These are phyloP conservation scores for Gillenia trifoliata DNA, from an alignment of 306 rosid species.

Conservation along the genomic window DNA sequence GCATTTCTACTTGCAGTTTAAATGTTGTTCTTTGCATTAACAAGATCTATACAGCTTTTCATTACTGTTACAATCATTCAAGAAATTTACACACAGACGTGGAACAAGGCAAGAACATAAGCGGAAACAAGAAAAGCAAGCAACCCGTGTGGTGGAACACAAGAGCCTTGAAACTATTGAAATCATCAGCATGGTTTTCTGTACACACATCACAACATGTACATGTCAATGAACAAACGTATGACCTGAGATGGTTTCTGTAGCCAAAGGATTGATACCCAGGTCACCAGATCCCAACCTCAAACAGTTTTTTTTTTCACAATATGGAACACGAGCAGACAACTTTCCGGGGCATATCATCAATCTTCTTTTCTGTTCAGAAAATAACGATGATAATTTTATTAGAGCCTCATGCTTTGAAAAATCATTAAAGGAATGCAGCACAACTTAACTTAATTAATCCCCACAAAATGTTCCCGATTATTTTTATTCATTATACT, in stretches of 20 bases:
- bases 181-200: constrained; percentile 45
- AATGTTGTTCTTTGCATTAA: constrained; percentile 28
- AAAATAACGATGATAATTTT: constrained; percentile 6
- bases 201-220: constrained; percentile 44
- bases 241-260: constrained; percentile 36
- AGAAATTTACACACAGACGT: not conserved
- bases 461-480: not conserved
- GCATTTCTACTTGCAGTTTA: constrained; percentile 14
- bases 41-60: constrained; percentile 23
- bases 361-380: constrained; percentile 80
- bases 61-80: constrained; percentile 27
- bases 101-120: not conserved
- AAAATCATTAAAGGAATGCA: not conserved
- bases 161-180: constrained; percentile 26
- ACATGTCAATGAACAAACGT: constrained; percentile 37
- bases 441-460: not conserved
- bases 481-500: not conserved
- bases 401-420: constrained; percentile 12
- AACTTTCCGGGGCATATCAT: constrained; percentile 74
- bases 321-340: constrained; percentile 84
- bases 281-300: constrained; percentile 16
- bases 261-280: constrained; percentile 25
- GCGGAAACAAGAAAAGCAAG: not conserved
- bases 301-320: constrained; percentile 38
- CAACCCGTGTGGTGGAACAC: constrained; percentile 30